These are phyloP conservation scores for Wickerhamomyces silvicola DNA, from an alignment of 805 yeast genomes.

Conservation along the genomic window DNA sequence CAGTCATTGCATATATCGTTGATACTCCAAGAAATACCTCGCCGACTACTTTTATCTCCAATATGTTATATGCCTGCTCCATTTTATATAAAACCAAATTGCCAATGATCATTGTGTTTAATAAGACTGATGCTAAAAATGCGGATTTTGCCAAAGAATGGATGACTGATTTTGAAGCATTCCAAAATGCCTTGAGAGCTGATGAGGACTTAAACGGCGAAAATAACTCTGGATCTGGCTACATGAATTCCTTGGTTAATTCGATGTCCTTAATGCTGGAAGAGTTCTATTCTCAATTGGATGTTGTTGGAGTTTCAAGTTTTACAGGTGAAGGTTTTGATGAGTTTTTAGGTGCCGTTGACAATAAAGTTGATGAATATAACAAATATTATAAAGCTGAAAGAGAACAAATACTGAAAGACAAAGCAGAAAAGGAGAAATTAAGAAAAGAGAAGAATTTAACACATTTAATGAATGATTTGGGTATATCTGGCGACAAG, in stretches of 20 bases:
- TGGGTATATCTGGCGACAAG: slow-evolving; percentile 55
- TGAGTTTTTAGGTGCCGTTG: slow-evolving; percentile 80
- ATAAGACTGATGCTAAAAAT: slow-evolving; percentile 84
- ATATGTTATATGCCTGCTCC: slow-evolving; percentile 97
- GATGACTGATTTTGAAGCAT: slow-evolving; percentile 95
- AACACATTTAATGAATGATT: slow-evolving; percentile 73
- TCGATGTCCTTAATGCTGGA: slow-evolving; percentile 95
- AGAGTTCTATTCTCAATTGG: slow-evolving; percentile 89
- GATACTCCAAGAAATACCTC: slow-evolving; percentile 94
- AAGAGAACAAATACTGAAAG: slow-evolving; percentile 71
- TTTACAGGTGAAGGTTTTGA: slow-evolving; percentile 93
- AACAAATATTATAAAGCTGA: slow-evolving; percentile 78
- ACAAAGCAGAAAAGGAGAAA: slow-evolving; percentile 72
- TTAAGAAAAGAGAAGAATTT: slow-evolving; percentile 65
- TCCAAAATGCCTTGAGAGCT: slow-evolving; percentile 68
- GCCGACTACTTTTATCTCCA: slow-evolving; percentile 96
- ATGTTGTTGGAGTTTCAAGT: slow-evolving; percentile 88
- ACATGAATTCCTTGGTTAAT: slow-evolving; percentile 89
- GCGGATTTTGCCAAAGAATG: slow-evolving; percentile 89
- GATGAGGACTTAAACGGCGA: slow-evolving; percentile 63
- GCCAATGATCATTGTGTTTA: slow-evolving; percentile 95
- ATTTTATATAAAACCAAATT: slow-evolving; percentile 90
- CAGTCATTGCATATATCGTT: slow-evolving; percentile 90
- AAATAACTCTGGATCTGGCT: slow-evolving; percentile 64
- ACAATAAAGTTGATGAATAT: slow-evolving; percentile 81